These are phyloP conservation scores for Elongisporangium prolatum DNA, from an alignment of 352 stramenopile species.

Conservation along the genomic window DNA sequence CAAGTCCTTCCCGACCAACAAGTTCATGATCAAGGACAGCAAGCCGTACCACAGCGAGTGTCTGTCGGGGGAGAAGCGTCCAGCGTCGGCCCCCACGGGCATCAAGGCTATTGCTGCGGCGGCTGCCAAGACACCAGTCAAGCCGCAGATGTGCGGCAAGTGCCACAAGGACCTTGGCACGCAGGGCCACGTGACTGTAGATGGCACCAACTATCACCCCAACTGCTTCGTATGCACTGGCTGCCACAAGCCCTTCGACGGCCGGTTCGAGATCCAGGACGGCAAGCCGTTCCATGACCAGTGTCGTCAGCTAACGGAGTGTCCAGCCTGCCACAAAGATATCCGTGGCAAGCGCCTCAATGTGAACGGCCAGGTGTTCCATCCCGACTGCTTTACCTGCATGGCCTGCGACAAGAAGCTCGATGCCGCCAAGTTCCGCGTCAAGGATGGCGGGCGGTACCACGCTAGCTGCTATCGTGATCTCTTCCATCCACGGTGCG, in stretches of 20 bases:
- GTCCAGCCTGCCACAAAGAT: slow-evolving; percentile 17
- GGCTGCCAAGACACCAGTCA: not conserved
- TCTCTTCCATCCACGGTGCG: slow-evolving; percentile 56
- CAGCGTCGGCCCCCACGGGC: not conserved
- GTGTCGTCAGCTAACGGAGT: not conserved
- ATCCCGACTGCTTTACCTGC: slow-evolving; percentile 49
- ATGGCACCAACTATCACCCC: slow-evolving; percentile 34
- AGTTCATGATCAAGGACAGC: slow-evolving; percentile 48
- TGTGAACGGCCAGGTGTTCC: slow-evolving; percentile 33
- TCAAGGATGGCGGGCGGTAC: slow-evolving; percentile 58
- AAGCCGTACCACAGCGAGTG: slow-evolving; percentile 63
- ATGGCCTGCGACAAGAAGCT: slow-evolving; percentile 26
- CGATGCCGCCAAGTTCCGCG: slow-evolving; percentile 24
- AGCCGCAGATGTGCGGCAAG: not conserved
- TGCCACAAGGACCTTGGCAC: slow-evolving; percentile 12
- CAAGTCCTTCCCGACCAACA: slow-evolving; percentile 17
- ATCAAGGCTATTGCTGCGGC: not conserved
- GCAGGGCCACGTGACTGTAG: slow-evolving; percentile 26
- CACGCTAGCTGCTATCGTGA: slow-evolving; percentile 59
- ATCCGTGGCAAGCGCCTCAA: slow-evolving; percentile 37
- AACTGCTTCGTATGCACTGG: slow-evolving; percentile 46
- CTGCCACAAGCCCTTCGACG: slow-evolving; percentile 20
- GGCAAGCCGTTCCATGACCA: not conserved
- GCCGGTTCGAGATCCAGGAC: not conserved
- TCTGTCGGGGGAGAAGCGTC: slow-evolving; percentile 13